Evolutionary conservation across 2,329 filamentous ascomycete species (phyloP).

Genomic region (Sclerotinia nivalis): DNA sequence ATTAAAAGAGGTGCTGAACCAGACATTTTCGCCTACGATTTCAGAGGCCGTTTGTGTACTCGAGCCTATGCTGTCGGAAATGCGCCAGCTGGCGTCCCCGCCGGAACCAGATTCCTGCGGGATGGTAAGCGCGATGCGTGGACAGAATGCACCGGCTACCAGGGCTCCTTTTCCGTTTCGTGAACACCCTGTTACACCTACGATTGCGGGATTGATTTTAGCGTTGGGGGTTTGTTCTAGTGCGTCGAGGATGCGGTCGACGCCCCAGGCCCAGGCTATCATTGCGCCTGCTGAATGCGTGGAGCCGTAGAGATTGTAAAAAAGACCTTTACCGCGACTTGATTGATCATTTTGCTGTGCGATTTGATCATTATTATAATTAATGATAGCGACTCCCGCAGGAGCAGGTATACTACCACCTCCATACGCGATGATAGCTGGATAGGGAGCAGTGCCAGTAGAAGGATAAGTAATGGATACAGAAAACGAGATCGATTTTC

Average conservation of each 20-base stretch:
- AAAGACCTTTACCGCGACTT: slow-evolving; percentile 54
- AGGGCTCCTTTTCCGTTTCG: slow-evolving; percentile 65
- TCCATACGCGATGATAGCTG: slow-evolving; percentile 59
- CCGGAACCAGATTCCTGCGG: slow-evolving; percentile 64
- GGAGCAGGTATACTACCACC: slow-evolving; percentile 57
- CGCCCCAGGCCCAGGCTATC: slow-evolving; percentile 65
- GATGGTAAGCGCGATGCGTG: slow-evolving; percentile 60
- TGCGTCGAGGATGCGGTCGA: slow-evolving; percentile 60
- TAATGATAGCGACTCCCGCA: slow-evolving; percentile 55
- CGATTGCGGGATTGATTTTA: slow-evolving; percentile 50
- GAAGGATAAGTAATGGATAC: slow-evolving; percentile 46
- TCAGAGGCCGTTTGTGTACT: slow-evolving; percentile 61
- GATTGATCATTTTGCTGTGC: slow-evolving; percentile 49
- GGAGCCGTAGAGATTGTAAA: slow-evolving; percentile 60
- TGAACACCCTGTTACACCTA: slow-evolving; percentile 64
- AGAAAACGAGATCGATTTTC: slow-evolving; percentile 50
- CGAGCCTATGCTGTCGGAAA: slow-evolving; percentile 50
- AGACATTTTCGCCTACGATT: slow-evolving; percentile 61
- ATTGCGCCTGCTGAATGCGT: slow-evolving; percentile 57
- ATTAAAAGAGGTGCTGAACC: slow-evolving; percentile 60
- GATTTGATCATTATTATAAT: slow-evolving; percentile 60
- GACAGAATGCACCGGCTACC: slow-evolving; percentile 54
- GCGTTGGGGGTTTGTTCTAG: slow-evolving; percentile 51
- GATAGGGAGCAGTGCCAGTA: slow-evolving; percentile 50
- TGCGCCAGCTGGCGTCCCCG: slow-evolving; percentile 62